Conservation (phyloP, 306 rosid species). For the Trifolium subterraneum region DNA sequence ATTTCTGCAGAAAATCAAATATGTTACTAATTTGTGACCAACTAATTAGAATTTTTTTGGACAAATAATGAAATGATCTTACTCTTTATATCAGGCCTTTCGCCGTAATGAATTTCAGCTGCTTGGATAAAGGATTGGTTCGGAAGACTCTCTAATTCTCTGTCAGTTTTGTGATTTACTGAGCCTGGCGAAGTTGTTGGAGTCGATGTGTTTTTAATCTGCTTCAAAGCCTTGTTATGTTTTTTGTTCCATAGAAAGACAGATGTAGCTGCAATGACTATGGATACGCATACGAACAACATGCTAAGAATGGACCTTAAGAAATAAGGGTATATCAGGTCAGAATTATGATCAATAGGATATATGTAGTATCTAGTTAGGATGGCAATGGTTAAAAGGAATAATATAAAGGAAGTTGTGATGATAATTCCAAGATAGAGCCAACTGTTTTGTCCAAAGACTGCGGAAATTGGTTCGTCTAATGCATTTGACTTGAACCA, state of each 20-base stretch:
- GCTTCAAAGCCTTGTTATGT: conserved; percentile 41
- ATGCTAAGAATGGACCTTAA: conserved; percentile 54
- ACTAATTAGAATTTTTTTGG: background rate
- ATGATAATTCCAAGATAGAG: conserved; percentile 60
- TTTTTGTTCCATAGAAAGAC: conserved; percentile 57
- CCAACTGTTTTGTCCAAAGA: conserved; percentile 61
- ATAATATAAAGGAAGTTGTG: conserved; percentile 53
- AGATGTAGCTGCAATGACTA: conserved; percentile 53
- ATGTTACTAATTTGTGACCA: background rate
- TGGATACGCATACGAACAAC: conserved; percentile 51
- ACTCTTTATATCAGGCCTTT: conserved; percentile 71
- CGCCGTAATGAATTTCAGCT: conserved; percentile 65
- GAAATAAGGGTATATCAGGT: conserved; percentile 48
- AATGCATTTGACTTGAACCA: conserved; percentile 57
- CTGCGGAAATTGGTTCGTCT: conserved; percentile 53
- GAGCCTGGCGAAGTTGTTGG: conserved; percentile 48
- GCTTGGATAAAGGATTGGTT: conserved; percentile 44
- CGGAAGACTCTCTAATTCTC: conserved; percentile 71
- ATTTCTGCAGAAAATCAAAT: conserved; percentile 15
- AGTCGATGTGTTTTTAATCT: conserved; percentile 53
- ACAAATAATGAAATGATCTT: conserved; percentile 38
- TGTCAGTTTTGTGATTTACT: conserved; percentile 38
- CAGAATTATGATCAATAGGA: conserved; percentile 58
- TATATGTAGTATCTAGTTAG: conserved; percentile 61
- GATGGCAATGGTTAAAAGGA: conserved; percentile 52